These are phyloP conservation scores for Emiliania huxleyi DNA, from an alignment of 78 protist species.

Conservation along the genomic window DNA sequence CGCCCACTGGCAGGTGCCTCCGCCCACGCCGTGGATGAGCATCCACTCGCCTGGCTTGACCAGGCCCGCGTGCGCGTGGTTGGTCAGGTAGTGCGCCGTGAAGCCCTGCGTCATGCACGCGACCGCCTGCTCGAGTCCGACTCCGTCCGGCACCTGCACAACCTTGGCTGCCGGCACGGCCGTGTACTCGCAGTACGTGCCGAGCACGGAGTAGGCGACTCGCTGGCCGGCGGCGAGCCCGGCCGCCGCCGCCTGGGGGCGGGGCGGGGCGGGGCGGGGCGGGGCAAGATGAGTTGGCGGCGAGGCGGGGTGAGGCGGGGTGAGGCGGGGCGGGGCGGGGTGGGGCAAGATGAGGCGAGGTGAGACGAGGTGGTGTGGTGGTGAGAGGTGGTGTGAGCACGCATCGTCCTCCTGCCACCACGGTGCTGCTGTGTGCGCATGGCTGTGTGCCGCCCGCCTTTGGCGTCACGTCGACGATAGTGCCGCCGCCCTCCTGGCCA, in stretches of 20 bases:
- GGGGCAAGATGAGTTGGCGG: background rate
- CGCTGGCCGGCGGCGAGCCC: background rate
- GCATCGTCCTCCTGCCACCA: no score
- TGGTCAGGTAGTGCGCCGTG: conserved; percentile 30
- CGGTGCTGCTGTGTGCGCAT: no score
- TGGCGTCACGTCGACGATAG: background rate
- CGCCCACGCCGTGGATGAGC: conserved; percentile 47
- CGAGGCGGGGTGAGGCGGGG: background rate
- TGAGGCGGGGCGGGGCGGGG: background rate
- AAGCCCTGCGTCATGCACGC: conserved; percentile 18
- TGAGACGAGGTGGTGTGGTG: no score
- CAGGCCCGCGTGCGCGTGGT: background rate
- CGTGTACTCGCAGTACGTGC: conserved; percentile 32
- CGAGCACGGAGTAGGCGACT: conserved; percentile 26
- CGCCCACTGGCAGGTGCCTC: conserved; percentile 57
- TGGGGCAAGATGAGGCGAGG: no score
- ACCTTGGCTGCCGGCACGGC: conserved; percentile 39
- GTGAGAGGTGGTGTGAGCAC: no score
- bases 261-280: no score
- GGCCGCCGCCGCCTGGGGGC: no score
- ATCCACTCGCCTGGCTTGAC: conserved; percentile 43
- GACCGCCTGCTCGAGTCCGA: background rate
- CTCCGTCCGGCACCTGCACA: background rate
- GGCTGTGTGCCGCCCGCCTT: no score
- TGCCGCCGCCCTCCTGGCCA: conserved; percentile 32